Conservation (phyloP, 164 flowering plant species). For the Vitis rupestris region DNA sequence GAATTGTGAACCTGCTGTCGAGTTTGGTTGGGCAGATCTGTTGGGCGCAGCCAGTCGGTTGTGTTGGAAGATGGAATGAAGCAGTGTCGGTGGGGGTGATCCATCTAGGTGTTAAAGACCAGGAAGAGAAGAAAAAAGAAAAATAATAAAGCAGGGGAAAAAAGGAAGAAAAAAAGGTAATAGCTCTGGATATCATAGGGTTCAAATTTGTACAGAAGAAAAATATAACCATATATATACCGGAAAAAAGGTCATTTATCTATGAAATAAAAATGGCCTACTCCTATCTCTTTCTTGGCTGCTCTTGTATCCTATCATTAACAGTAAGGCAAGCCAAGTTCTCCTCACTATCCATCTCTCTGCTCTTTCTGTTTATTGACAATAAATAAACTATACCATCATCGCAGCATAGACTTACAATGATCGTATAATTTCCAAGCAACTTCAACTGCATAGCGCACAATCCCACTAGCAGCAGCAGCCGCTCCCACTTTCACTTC, state of each 20-base stretch:
- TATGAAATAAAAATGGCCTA: slow-evolving; percentile 31
- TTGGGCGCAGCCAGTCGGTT: too few species aligned
- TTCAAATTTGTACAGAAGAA: slow-evolving; percentile 18
- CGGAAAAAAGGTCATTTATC: slow-evolving; percentile 8
- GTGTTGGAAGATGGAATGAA: too few species aligned
- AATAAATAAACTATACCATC: slow-evolving; percentile 2
- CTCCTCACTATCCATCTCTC: slow-evolving; percentile 9
- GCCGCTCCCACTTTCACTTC: not conserved
- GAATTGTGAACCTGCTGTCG: too few species aligned
- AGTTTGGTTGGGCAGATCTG: too few species aligned
- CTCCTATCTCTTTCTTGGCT: slow-evolving; percentile 12
- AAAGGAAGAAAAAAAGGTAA: too few species aligned
- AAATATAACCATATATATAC: slow-evolving; percentile 20
- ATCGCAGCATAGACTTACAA: not conserved
- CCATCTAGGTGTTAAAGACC: too few species aligned
- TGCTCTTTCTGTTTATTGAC: slow-evolving; percentile 9
- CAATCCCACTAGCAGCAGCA: not conserved
- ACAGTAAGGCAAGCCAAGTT: slow-evolving; percentile 12
- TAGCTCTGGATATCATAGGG: not conserved
- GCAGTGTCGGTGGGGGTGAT: too few species aligned
- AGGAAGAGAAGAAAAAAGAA: too few species aligned
- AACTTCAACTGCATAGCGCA: not conserved
- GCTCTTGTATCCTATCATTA: slow-evolving; percentile 14
- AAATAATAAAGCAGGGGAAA: too few species aligned
- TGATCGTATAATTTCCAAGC: not conserved